These are phyloP conservation scores for Vitellaria paradoxa DNA, from an alignment of 179 eudicot species.

Conservation along the genomic window DNA sequence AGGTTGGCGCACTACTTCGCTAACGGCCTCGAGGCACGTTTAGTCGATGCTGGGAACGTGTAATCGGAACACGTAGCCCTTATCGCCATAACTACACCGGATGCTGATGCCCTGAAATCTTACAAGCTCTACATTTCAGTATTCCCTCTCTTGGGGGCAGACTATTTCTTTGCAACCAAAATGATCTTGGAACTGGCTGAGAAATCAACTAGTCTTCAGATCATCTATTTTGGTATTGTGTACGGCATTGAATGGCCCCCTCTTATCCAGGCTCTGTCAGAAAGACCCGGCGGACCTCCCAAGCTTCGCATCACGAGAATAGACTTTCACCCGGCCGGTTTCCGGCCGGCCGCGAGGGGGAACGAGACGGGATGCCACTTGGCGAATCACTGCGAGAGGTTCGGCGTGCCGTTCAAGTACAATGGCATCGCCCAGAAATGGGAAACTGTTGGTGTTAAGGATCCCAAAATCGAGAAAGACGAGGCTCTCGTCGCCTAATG, in stretches of 20 bases:
- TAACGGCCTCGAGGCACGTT: conserved; percentile 68
- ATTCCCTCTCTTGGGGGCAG: conserved; percentile 48
- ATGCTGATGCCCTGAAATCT: conserved; percentile 49
- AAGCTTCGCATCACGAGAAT: conserved; percentile 60
- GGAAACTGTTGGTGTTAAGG: conserved; percentile 31
- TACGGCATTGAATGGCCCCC: conserved; percentile 71
- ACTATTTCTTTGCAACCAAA: conserved; percentile 35
- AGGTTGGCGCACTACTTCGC: conserved; percentile 65
- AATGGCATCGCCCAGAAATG: conserved; percentile 38
- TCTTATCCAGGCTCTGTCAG: conserved; percentile 42
- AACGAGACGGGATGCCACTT: conserved; percentile 61
- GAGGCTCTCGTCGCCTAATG: conserved; percentile 35
- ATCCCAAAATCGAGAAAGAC: conserved; percentile 27
- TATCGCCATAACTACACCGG: conserved; percentile 35
- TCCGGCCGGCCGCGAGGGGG: conserved; percentile 53
- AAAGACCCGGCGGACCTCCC: conserved; percentile 47
- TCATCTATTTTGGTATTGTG: conserved; percentile 60
- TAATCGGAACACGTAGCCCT: conserved; percentile 27
- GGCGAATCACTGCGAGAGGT: conserved; percentile 51
- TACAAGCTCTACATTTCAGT: conserved; percentile 47
- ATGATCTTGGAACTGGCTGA: conserved; percentile 30
- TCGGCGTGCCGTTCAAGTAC: conserved; percentile 43
- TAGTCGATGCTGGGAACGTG: conserved; percentile 48
- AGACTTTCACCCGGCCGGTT: conserved; percentile 56
- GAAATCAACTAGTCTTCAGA: conserved; percentile 42